These are phyloP conservation scores for Kazachstania sp. DNA, from an alignment of 1,139 yeast species.

Conservation along the genomic window DNA sequence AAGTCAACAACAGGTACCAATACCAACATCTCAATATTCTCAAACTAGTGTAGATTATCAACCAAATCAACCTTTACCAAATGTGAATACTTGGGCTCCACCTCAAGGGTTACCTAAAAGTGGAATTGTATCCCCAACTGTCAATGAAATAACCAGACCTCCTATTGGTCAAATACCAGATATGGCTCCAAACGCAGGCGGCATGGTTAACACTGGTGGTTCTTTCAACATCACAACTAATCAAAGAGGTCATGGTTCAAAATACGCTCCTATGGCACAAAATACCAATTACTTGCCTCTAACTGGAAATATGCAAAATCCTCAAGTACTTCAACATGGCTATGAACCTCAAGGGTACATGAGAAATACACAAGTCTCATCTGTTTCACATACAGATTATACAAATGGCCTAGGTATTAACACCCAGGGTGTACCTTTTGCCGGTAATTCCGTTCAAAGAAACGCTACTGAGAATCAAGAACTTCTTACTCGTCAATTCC, in stretches of 20 bases:
- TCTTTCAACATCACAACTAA: too few species aligned
- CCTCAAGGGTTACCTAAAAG: too few species aligned
- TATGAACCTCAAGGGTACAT: background rate
- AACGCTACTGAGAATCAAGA: slow-evolving; percentile 20
- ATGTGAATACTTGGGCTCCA: too few species aligned
- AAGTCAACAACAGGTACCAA: background rate
- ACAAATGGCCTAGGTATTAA: slow-evolving; percentile 2
- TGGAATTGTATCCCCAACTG: too few species aligned
- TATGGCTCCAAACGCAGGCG: too few species aligned
- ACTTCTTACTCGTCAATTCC: slow-evolving; percentile 54
- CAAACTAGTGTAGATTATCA: background rate
- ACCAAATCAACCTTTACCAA: background rate
- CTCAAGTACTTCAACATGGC: background rate
- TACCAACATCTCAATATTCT: background rate
- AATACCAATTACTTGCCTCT: background rate
- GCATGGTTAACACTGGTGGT: too few species aligned
- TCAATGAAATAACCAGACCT: too few species aligned
- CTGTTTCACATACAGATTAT: background rate
- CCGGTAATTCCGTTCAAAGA: background rate
- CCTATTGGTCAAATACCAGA: too few species aligned
- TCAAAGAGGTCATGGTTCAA: background rate
- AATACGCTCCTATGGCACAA: background rate
- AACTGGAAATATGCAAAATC: background rate
- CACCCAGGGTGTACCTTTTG: background rate
- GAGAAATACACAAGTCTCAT: background rate